Evolutionary conservation across 2,329 filamentous ascomycete species (phyloP).

Genomic region (Apiospora arundinis): DNA sequence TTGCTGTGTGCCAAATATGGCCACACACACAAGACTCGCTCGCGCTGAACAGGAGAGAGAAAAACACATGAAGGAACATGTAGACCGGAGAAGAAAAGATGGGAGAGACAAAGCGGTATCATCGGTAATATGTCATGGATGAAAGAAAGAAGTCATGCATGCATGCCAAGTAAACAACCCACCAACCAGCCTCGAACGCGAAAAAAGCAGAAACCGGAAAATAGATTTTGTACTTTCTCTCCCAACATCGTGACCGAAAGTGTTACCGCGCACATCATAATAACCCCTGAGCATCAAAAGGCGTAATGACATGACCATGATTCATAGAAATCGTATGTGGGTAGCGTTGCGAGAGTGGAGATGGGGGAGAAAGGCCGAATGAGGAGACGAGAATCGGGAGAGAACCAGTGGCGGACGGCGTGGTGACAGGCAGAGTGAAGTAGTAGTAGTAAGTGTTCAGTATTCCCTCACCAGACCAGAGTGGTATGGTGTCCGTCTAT

Average conservation of each 20-base stretch:
- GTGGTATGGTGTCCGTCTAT: background rate
- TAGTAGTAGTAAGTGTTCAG: constrained; percentile 4
- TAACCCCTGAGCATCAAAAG: background rate
- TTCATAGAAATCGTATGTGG: constrained; percentile 10
- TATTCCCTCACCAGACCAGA: constrained; percentile 20
- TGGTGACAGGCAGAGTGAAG: constrained; percentile 6
- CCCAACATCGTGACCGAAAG: background rate
- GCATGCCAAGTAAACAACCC: constrained; percentile 6
- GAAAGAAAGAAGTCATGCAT: background rate
- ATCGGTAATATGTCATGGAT: constrained; percentile 14
- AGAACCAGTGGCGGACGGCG: background rate
- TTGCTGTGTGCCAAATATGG: background rate
- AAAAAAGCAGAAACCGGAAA: background rate
- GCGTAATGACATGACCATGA: constrained; percentile 15
- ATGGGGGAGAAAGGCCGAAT: background rate
- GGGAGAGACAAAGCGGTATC: constrained; percentile 17
- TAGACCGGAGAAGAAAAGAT: constrained; percentile 15
- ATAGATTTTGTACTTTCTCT: background rate
- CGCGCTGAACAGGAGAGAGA: background rate
- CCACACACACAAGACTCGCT: background rate
- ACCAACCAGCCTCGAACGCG: background rate
- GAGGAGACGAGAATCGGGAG: background rate
- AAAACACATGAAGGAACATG: constrained; percentile 1
- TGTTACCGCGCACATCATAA: background rate
- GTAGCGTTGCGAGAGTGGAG: background rate